Evolutionary conservation across 2,329 filamentous ascomycete genomes (phyloP).

Genomic region (Gyromitra esculenta): DNA sequence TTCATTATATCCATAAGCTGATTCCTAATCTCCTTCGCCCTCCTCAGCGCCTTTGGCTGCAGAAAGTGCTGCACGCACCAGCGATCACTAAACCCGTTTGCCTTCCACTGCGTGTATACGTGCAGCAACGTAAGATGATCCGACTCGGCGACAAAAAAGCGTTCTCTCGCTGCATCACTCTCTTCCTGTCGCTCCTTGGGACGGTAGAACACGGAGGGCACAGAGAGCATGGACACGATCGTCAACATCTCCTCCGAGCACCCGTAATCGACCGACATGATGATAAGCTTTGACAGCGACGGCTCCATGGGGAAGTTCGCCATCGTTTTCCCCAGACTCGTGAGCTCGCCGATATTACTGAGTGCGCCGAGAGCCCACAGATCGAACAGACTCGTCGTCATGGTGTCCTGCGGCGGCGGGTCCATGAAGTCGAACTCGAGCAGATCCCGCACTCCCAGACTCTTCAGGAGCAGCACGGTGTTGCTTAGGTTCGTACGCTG

Average conservation of each 20-base stretch:
- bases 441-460: slow-evolving; percentile 89
- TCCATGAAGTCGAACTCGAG: slow-evolving; percentile 99
- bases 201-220: slow-evolving; percentile 95
- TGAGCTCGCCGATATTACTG: slow-evolving; percentile 92
- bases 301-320: slow-evolving; percentile 99
- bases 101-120: slow-evolving; percentile 94
- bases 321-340: slow-evolving; percentile 87
- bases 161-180: slow-evolving; percentile 92
- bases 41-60: slow-evolving; percentile 89
- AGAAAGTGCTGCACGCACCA: slow-evolving; percentile 96
- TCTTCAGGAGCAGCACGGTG: slow-evolving; percentile 92
- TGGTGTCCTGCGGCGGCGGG: slow-evolving; percentile 95
- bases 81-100: slow-evolving; percentile 85
- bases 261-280: slow-evolving; percentile 86
- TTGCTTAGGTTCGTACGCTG: slow-evolving; percentile 96
- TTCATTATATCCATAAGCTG: slow-evolving; percentile 94
- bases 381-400: slow-evolving; percentile 95
- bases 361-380: slow-evolving; percentile 94
- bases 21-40: slow-evolving; percentile 92
- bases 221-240: slow-evolving; percentile 96
- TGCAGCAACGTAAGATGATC: slow-evolving; percentile 96
- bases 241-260: slow-evolving; percentile 98
- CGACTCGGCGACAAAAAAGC: slow-evolving; percentile 98
- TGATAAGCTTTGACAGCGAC: slow-evolving; percentile 90
- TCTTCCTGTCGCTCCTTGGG: slow-evolving; percentile 97